Percentiles rank a stretch among this genome's conserved stretches.
phyloP scores from a whole-genome alignment of 148 eudicot genomes.

The Fagopyrum esculentum region DNA sequence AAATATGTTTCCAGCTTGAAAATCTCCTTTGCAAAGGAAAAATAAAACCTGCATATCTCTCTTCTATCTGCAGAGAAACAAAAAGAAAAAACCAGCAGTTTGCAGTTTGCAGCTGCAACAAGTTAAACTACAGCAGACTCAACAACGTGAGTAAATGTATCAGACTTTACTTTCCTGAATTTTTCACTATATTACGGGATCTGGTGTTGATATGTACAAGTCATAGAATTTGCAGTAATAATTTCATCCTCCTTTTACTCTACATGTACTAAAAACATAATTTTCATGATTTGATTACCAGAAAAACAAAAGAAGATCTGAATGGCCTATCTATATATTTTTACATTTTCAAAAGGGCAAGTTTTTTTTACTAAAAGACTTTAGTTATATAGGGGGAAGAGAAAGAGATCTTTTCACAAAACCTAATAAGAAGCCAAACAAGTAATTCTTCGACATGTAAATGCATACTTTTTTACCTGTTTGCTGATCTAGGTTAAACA shows the following conservation, averaged over 20 bases:
- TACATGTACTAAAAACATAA: neutral
- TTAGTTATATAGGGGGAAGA: neutral
- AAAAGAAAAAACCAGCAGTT: neutral
- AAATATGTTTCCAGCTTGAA: neutral
- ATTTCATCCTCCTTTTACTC: neutral
- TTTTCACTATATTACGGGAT: neutral
- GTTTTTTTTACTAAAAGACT: neutral
- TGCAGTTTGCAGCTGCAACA: slow-evolving; percentile 10
- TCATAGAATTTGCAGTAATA: slow-evolving; percentile 5
- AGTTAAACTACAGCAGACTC: slow-evolving; percentile 6
- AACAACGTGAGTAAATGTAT: neutral
- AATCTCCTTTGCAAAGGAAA: neutral
- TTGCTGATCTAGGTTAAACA: slow-evolving; percentile 5
- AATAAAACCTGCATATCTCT: neutral
- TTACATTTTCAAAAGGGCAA: slow-evolving; percentile 2
- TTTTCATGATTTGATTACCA: neutral
- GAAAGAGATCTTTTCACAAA: neutral
- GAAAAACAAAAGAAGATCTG: neutral
- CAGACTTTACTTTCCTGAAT: neutral
- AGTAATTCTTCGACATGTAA: neutral
- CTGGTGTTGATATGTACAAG: slow-evolving; percentile 8
- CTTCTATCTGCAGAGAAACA: slow-evolving; percentile 10
- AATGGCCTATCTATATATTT: neutral
- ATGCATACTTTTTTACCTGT: neutral
- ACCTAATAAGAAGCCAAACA: neutral